These are phyloP conservation scores for Marasmius oreades DNA, from an alignment of 1,284 basidiomycete species.

Conservation along the genomic window DNA sequence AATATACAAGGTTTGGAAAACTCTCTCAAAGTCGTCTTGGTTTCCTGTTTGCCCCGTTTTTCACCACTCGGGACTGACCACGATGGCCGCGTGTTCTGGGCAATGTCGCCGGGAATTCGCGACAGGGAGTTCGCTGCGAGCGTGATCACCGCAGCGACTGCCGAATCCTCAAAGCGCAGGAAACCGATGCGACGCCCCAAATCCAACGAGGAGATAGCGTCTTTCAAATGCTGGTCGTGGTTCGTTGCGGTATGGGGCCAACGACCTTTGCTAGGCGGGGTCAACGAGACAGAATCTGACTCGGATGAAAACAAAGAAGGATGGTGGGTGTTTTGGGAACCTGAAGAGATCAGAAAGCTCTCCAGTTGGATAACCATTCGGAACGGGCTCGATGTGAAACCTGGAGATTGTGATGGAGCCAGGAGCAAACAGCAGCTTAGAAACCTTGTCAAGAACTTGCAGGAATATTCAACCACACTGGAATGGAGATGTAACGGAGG, in stretches of 20 bases:
- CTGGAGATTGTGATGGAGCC: not conserved
- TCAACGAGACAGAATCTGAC: slow-evolving; percentile 2
- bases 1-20: slow-evolving; percentile 36
- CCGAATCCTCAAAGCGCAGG: slow-evolving; percentile 20
- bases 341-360: slow-evolving; percentile 59
- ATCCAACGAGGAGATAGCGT: slow-evolving; percentile 42
- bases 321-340: slow-evolving; percentile 76
- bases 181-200: slow-evolving; percentile 32
- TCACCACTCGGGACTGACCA: slow-evolving; percentile 46
- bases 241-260: slow-evolving; percentile 70
- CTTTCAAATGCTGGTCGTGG: slow-evolving; percentile 63
- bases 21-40: slow-evolving; percentile 34
- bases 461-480: slow-evolving; percentile 46
- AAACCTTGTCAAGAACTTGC: slow-evolving; percentile 40
- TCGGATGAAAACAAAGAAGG: slow-evolving; percentile 23
- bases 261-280: slow-evolving; percentile 31
- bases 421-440: slow-evolving; percentile 28
- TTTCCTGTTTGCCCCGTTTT: slow-evolving; percentile 38
- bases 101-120: slow-evolving; percentile 42
- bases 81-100: slow-evolving; percentile 53
- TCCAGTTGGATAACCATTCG: slow-evolving; percentile 60
- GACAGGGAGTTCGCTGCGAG: slow-evolving; percentile 45
- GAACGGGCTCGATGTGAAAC: slow-evolving; percentile 37
- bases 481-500: slow-evolving; percentile 42
- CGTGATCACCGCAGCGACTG: slow-evolving; percentile 25